Percentiles rank a stretch among this genome's conserved stretches.
Evolutionary conservation across 495 filamentous ascomycete genomes (phyloP).

Genomic region (Emericellopsis terricola): DNA sequence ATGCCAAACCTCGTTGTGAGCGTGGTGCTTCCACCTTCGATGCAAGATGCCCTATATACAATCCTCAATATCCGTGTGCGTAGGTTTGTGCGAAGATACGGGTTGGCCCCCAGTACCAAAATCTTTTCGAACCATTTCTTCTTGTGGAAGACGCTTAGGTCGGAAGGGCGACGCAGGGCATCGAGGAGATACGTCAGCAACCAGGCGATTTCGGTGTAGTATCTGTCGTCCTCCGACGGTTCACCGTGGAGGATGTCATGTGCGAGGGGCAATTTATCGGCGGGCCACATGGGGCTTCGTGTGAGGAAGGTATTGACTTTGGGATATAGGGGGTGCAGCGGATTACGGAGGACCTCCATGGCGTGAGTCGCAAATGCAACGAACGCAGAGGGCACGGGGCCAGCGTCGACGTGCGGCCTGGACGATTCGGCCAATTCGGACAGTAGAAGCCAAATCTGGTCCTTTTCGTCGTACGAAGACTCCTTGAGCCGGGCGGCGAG

Average conservation of each 20-base stretch:
- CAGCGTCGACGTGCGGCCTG: conserved; percentile 27
- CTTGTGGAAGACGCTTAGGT: conserved; percentile 70
- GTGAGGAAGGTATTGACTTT: conserved; percentile 78
- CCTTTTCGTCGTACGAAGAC: conserved; percentile 57
- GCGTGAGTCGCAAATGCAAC: conserved; percentile 56
- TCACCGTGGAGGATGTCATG: conserved; percentile 50
- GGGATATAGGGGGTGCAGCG: conserved; percentile 66
- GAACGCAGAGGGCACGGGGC: conserved; percentile 52
- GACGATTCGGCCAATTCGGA: conserved; percentile 66
- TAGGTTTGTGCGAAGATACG: conserved; percentile 36
- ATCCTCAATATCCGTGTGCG: conserved; percentile 55
- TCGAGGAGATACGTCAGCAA: conserved; percentile 57
- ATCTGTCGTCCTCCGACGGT: conserved; percentile 54
- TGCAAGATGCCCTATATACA: conserved; percentile 50
- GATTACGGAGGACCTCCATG: conserved; percentile 50
- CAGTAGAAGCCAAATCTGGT: conserved; percentile 54
- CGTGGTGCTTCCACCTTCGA: conserved; percentile 68
- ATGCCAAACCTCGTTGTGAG: conserved; percentile 72
- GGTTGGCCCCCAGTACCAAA: conserved; percentile 50
- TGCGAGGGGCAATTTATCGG: conserved; percentile 60
- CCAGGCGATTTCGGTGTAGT: conserved; percentile 66
- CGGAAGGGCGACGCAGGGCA: conserved; percentile 34
- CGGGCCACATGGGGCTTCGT: conserved; percentile 51
- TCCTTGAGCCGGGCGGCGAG: conserved; percentile 47
- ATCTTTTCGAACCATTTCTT: conserved; percentile 65